Evolutionary conservation across 129 eudicot genomes (phyloP), one percentile per base, ranked within the genome.

Genomic region (Pulicaria dysenterica): DNA sequence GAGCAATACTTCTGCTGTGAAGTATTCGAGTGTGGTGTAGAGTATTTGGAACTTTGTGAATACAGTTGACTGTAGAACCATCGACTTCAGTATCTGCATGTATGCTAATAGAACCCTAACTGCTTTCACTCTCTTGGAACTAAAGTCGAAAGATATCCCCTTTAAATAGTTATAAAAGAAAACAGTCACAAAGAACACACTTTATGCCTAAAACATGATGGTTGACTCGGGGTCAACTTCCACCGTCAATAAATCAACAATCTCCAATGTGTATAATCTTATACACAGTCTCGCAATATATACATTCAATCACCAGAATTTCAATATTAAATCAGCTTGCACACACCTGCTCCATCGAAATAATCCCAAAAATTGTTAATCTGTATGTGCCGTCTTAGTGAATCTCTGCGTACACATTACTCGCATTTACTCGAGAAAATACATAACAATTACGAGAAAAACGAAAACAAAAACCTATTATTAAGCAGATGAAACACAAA

Each of bases 151-250:
- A 24, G 31, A 24, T 24, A 24, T 24, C 31, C 31, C 31, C 31
- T 24, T 24, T 24, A 24, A n/a, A n/a, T n/a, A n/a, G n/a, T n/a
- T n/a, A n/a, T n/a, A n/a, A n/a, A n/a, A n/a, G n/a, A n/a, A n/a
- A n/a, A n/a, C n/a, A n/a, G n/a, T n/a, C n/a, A n/a, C n/a, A n/a
- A n/a, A n/a, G n/a, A n/a, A n/a, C n/a, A n/a, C n/a, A n/a, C n/a
- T n/a, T n/a, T n/a, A n/a, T n/a, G n/a, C n/a, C n/a, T n/a, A n/a
- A n/a, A n/a, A 43, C 62, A 75, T 19, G 74, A 76, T 47, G 49
- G 69, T 76, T 57, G 74, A 69, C 75, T 69, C 75, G n/a, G 65
- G n/a, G 73, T 74, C 73, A 58, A 70, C 51, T 66, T n/a, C 63
- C 5, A 4, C 4, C 49, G 70, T 68, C 70, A 77, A 69, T 70